phyloP scores from a whole-genome alignment of 2,329 filamentous ascomycete genomes.

The Penicillium sp. region DNA sequence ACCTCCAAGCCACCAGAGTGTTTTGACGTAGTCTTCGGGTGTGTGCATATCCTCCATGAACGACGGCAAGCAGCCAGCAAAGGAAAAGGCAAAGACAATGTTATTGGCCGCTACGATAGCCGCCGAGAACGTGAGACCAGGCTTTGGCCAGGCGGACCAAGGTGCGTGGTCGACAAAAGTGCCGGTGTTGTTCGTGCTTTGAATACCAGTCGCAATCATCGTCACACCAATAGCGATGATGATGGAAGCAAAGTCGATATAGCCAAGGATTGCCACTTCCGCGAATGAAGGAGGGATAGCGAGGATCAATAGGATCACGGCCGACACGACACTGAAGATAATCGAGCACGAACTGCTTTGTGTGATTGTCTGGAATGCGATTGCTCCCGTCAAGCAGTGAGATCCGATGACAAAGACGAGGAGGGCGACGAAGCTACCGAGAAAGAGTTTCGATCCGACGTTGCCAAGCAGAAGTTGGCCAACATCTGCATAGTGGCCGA shows the following conservation, averaged over 20 bases:
- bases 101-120: constrained; percentile 8
- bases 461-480: not conserved
- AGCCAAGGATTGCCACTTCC: constrained; percentile 35
- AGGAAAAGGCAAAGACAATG: constrained; percentile 8
- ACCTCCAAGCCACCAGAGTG: constrained; percentile 8
- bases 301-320: constrained; percentile 24
- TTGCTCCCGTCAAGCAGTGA: constrained; percentile 5
- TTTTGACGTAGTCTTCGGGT: constrained; percentile 6
- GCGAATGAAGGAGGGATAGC: constrained; percentile 33
- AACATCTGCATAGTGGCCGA: constrained; percentile 8
- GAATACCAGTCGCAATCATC: constrained; percentile 32
- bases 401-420: constrained; percentile 9
- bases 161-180: constrained; percentile 12
- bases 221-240: constrained; percentile 32
- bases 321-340: constrained; percentile 6
- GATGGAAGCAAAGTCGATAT: constrained; percentile 36
- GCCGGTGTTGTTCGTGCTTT: constrained; percentile 18
- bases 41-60: constrained; percentile 12
- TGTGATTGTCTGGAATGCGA: constrained; percentile 6
- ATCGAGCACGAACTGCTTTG: constrained; percentile 4
- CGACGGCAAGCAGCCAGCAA: constrained; percentile 4
- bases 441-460: constrained; percentile 6
- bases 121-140: constrained; percentile 6
- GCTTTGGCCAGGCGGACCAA: constrained; percentile 13
- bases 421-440: constrained; percentile 7